A percentile compares a stretch with the other conserved stretches of the same genome.
phyloP scores from a whole-genome alignment of 2,329 filamentous ascomycete genomes.

The Sporothrix curviconia region DNA sequence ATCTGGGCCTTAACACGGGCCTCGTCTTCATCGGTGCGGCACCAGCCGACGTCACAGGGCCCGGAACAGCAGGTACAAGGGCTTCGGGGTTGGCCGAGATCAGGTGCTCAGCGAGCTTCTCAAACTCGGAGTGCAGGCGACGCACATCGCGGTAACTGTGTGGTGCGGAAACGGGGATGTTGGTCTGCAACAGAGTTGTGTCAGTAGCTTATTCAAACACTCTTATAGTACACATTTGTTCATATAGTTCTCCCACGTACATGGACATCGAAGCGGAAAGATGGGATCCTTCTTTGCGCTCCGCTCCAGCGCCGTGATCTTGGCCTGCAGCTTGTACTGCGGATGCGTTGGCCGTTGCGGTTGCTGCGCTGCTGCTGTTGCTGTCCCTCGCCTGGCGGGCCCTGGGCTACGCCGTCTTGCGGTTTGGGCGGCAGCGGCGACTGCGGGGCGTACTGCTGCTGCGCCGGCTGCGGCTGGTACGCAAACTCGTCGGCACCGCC shows the following conservation, averaged over 20 bases:
- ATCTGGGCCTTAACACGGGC: constrained; percentile 77
- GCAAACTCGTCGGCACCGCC: constrained; percentile 24
- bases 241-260: too few species aligned
- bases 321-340: constrained; percentile 81
- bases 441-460: constrained; percentile 14
- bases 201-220: neutral
- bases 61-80: constrained; percentile 86
- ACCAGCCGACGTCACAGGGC: constrained; percentile 88
- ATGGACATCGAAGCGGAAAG: constrained; percentile 89
- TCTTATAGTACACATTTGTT: too few species aligned
- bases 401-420: neutral
- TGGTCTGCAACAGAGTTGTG: constrained; percentile 61
- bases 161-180: constrained; percentile 98
- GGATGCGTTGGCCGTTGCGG: constrained; percentile 56
- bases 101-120: constrained; percentile 91
- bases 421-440: constrained; percentile 10
- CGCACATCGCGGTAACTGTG: constrained; percentile 96
- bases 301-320: constrained; percentile 87
- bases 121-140: constrained; percentile 89
- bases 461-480: constrained; percentile 22
- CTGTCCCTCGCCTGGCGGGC: neutral
- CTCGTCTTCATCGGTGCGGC: constrained; percentile 94
- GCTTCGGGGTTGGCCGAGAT: constrained; percentile 97
- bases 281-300: constrained; percentile 95
- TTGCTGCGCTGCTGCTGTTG: constrained; percentile 27